Conservation (phyloP, 2,329 filamentous ascomycete species). For the Scolecobasidium constrictum region DNA sequence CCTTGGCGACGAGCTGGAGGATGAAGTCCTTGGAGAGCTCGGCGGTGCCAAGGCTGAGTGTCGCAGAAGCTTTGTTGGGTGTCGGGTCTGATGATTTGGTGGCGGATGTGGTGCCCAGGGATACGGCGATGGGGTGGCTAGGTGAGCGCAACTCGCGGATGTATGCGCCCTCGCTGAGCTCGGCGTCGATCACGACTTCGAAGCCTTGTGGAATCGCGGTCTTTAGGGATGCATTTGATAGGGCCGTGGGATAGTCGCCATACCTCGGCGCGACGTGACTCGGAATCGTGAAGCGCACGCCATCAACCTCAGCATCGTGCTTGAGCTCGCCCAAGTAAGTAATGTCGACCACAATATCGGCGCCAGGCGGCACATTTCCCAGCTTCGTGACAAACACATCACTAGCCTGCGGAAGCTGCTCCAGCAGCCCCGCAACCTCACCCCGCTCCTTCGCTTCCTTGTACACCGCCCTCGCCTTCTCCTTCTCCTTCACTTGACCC, state of each 20-base stretch:
- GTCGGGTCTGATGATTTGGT: conserved; percentile 36
- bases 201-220: conserved; percentile 27
- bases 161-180: conserved; percentile 43
- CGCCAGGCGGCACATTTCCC: conserved; percentile 53
- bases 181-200: conserved; percentile 48
- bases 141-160: conserved; percentile 56
- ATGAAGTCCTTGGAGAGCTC: conserved; percentile 56
- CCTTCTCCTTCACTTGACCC: conserved; percentile 56
- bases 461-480: conserved; percentile 50
- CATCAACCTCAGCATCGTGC: conserved; percentile 58
- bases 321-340: conserved; percentile 61
- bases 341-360: conserved; percentile 49
- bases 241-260: conserved; percentile 34
- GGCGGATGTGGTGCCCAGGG: conserved; percentile 47
- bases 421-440: conserved; percentile 53
- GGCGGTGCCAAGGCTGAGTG: conserved; percentile 40
- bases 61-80: conserved; percentile 51
- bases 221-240: conserved; percentile 15
- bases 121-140: conserved; percentile 56
- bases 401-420: conserved; percentile 47
- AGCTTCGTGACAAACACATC: conserved; percentile 60
- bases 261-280: conserved; percentile 58
- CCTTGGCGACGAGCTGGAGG: conserved; percentile 51
- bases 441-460: conserved; percentile 46
- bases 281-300: conserved; percentile 58